Conservation (phyloP, 169 alveolate species). For the Cryptosporidium sp. region DNA sequence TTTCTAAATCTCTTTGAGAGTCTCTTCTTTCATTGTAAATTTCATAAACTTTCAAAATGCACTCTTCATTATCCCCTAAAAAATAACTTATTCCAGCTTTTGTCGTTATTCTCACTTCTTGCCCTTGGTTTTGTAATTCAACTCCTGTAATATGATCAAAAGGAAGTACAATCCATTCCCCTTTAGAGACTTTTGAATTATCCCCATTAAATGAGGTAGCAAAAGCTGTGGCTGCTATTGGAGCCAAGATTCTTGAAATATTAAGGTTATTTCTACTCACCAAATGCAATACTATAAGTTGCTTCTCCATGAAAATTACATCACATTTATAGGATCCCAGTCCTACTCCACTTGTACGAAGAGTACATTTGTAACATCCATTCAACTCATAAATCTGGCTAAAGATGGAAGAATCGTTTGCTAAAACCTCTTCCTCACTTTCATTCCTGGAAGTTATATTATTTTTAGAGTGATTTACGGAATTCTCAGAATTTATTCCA, state of each 20-base stretch:
- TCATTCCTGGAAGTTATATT: not conserved
- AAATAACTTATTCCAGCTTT: slow-evolving; percentile 37
- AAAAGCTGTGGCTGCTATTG: slow-evolving; percentile 73
- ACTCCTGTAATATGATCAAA: slow-evolving; percentile 17
- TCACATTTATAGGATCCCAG: slow-evolving; percentile 50
- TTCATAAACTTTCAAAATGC: slow-evolving; percentile 1
- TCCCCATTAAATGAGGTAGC: slow-evolving; percentile 26
- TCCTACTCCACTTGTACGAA: slow-evolving; percentile 20
- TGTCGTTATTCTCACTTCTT: slow-evolving; percentile 8
- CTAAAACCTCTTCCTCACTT: not conserved
- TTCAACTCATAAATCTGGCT: slow-evolving; percentile 46
- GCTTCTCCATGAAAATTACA: slow-evolving; percentile 48
- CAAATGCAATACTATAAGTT: slow-evolving; percentile 46
- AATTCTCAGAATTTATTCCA: slow-evolving; percentile 3
- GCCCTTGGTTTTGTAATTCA: not conserved
- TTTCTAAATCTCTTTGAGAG: not conserved
- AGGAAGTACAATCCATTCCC: slow-evolving; percentile 72
- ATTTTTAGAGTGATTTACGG: not conserved
- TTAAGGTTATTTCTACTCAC: slow-evolving; percentile 30
- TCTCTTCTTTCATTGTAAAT: slow-evolving; percentile 8
- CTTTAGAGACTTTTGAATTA: slow-evolving; percentile 22
- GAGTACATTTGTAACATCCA: slow-evolving; percentile 51
- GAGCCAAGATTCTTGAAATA: slow-evolving; percentile 44
- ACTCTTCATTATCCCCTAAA: slow-evolving; percentile 47
- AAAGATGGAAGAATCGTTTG: slow-evolving; percentile 6